phyloP scores from a whole-genome alignment of 768 basidiomycete genomes.

The Cystobasidiopsis lactophilus region DNA sequence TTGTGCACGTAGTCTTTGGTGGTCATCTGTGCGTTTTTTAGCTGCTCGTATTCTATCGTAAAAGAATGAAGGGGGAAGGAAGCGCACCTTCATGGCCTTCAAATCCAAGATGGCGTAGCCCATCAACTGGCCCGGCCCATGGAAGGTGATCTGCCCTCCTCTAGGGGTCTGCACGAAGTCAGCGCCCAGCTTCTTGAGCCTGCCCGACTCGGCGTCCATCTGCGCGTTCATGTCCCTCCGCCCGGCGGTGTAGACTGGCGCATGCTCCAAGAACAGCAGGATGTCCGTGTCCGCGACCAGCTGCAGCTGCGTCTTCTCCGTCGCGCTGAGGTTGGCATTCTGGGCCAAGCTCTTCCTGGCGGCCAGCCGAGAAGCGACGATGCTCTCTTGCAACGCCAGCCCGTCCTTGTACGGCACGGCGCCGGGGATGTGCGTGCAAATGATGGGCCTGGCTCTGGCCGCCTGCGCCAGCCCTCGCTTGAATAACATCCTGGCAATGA shows the following conservation, averaged over 20 bases:
- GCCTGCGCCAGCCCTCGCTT: neutral
- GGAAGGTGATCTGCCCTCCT: slow-evolving; percentile 88
- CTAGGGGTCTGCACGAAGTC: slow-evolving; percentile 62
- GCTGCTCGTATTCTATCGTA: neutral
- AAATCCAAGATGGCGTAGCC: slow-evolving; percentile 88
- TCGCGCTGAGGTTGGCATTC: neutral
- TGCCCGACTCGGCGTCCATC: slow-evolving; percentile 24
- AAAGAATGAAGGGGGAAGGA: neutral
- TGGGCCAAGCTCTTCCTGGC: slow-evolving; percentile 5
- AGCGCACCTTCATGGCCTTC: slow-evolving; percentile 45
- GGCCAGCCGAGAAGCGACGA: slow-evolving; percentile 5
- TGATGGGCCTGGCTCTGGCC: slow-evolving; percentile 1
- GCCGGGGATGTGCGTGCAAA: slow-evolving; percentile 11
- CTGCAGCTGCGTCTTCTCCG: slow-evolving; percentile 25
- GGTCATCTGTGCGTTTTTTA: slow-evolving; percentile 19
- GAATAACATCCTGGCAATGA: neutral
- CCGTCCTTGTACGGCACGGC: slow-evolving; percentile 17
- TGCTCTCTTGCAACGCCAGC: slow-evolving; percentile 23
- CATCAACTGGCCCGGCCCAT: slow-evolving; percentile 90
- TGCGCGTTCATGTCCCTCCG: slow-evolving; percentile 44
- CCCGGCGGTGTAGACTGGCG: slow-evolving; percentile 88
- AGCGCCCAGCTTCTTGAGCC: slow-evolving; percentile 52
- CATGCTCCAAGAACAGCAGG: slow-evolving; percentile 63
- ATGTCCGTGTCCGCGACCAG: slow-evolving; percentile 28
- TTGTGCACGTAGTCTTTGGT: slow-evolving; percentile 66